These are phyloP conservation scores for Nigrospora oryzae DNA, from an alignment of 2,329 filamentous ascomycete genomes.

Conservation along the genomic window DNA sequence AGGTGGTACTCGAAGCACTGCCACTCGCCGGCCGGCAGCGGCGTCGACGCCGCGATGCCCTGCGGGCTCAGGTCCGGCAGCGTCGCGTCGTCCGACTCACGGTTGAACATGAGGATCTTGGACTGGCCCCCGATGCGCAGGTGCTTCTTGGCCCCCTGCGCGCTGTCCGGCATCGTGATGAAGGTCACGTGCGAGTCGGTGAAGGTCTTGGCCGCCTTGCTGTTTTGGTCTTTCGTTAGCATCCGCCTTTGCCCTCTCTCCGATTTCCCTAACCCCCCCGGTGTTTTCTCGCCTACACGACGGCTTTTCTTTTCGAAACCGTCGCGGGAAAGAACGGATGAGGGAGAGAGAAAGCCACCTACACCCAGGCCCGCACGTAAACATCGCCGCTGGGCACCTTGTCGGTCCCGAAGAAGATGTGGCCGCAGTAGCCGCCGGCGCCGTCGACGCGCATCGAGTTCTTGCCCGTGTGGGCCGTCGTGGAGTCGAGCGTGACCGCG, in stretches of 20 bases:
- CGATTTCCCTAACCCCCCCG: neutral
- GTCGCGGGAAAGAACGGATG: neutral
- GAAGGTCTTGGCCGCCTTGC: slow-evolving; percentile 48
- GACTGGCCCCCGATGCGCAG: slow-evolving; percentile 53
- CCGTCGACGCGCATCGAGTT: slow-evolving; percentile 46
- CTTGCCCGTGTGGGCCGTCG: slow-evolving; percentile 45
- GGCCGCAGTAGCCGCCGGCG: slow-evolving; percentile 46
- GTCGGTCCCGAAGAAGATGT: slow-evolving; percentile 53
- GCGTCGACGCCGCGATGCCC: slow-evolving; percentile 44
- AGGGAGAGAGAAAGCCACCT: slow-evolving; percentile 20
- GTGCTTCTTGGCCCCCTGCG: slow-evolving; percentile 47
- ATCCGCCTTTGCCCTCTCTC: neutral
- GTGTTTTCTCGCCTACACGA: neutral
- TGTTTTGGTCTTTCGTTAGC: slow-evolving; percentile 11
- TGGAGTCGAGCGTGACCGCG: slow-evolving; percentile 45
- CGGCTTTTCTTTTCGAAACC: too few relatives aligned
- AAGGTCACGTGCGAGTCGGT: slow-evolving; percentile 52
- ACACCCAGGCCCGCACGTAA: slow-evolving; percentile 49
- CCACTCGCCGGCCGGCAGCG: slow-evolving; percentile 42
- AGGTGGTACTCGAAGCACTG: slow-evolving; percentile 55
- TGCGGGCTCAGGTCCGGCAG: slow-evolving; percentile 52
- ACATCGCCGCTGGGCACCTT: slow-evolving; percentile 47
- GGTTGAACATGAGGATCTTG: slow-evolving; percentile 57
- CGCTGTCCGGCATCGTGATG: slow-evolving; percentile 54
- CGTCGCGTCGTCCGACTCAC: slow-evolving; percentile 53